Evolutionary conservation across 2,329 filamentous ascomycete species (phyloP).

Genomic region (Trichocomaceae sp.): DNA sequence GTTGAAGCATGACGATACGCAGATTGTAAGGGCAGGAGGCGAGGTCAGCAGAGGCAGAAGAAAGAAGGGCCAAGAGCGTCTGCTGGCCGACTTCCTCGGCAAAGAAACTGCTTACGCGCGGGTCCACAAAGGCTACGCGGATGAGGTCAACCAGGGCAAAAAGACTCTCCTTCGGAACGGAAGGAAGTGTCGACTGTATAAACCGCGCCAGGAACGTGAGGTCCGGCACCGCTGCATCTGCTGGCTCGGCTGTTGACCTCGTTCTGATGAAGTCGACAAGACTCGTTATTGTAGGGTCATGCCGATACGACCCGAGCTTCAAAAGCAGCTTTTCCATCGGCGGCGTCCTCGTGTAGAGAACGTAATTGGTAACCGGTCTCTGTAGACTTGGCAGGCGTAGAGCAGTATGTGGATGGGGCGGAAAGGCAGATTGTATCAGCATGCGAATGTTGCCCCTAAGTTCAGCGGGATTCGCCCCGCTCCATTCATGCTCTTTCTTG

Average conservation of each 20-base stretch:
- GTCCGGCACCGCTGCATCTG: conserved; percentile 64
- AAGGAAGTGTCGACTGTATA: conserved; percentile 49
- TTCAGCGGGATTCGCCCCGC: conserved; percentile 62
- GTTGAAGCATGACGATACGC: conserved; percentile 74
- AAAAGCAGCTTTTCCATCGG: conserved; percentile 73
- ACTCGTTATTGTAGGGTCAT: conserved; percentile 54
- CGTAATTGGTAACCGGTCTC: conserved; percentile 57
- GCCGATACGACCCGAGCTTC: conserved; percentile 64
- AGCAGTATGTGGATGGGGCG: conserved; percentile 66
- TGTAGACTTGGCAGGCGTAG: conserved; percentile 66
- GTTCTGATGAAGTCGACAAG: conserved; percentile 66
- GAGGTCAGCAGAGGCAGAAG: conserved; percentile 47
- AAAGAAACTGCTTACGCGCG: conserved; percentile 72
- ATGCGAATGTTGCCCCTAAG: conserved; percentile 67
- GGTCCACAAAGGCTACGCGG: conserved; percentile 68
- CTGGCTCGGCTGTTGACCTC: conserved; percentile 51
- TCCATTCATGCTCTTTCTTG: conserved; percentile 71
- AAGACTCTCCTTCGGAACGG: conserved; percentile 57
- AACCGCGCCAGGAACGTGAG: conserved; percentile 59
- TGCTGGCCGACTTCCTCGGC: conserved; percentile 64
- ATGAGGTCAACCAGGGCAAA: conserved; percentile 85
- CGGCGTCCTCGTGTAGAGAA: conserved; percentile 70
- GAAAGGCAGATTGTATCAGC: conserved; percentile 67
- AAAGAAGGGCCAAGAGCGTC: conserved; percentile 54
- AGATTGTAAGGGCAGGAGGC: conserved; percentile 67